phyloP scores from a whole-genome alignment of 345 rosid species.

The Salix viminalis region DNA sequence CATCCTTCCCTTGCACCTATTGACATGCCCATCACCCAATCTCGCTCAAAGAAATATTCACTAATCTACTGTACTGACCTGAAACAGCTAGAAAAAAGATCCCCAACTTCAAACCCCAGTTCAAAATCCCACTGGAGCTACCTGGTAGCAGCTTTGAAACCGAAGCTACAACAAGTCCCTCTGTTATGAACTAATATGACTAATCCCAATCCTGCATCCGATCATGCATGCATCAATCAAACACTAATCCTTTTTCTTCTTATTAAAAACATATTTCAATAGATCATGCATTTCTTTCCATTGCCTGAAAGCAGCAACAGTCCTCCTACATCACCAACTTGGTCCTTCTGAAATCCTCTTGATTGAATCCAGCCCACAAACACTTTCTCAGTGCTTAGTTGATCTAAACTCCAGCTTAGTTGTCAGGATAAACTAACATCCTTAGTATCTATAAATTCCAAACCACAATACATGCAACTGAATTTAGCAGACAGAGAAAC shows the following conservation, averaged over 20 bases:
- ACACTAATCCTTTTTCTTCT: too few relatives aligned
- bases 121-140: neutral
- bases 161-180: neutral
- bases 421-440: neutral
- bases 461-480: neutral
- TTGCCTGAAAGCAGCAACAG: too few relatives aligned
- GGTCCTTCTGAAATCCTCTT: too few relatives aligned
- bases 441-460: neutral
- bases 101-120: neutral
- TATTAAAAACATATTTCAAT: too few relatives aligned
- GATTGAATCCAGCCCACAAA: neutral
- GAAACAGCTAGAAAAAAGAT: neutral
- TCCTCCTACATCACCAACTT: too few relatives aligned
- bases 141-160: neutral
- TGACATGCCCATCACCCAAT: neutral
- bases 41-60: neutral
- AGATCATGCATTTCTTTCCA: too few relatives aligned
- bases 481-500: neutral
- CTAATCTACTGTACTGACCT: neutral
- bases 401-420: neutral
- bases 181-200: too few relatives aligned
- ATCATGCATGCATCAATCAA: too few relatives aligned
- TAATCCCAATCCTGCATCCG: too few relatives aligned
- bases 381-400: neutral
- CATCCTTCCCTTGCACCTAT: neutral